Conservation (phyloP, 805 yeast species). For the Maudiozyma barnettii region DNA sequence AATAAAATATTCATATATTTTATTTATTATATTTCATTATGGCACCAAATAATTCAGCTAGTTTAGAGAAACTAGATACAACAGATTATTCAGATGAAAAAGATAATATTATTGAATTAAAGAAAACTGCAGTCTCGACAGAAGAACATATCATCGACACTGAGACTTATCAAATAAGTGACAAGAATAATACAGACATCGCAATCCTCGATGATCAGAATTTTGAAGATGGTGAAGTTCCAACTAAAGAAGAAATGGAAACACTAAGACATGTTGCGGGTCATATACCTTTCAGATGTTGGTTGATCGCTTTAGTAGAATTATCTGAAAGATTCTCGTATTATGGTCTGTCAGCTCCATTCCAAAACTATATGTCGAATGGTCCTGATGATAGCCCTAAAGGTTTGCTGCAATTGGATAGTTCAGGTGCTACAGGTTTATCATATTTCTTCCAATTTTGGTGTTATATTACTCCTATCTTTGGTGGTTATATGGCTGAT, state of each 20-base stretch:
- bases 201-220: constrained; percentile 49
- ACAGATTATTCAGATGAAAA: constrained; percentile 1
- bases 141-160: constrained; percentile 4
- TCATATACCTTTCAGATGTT: constrained; percentile 38
- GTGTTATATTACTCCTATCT: constrained; percentile 72
- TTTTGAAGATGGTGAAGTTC: constrained; percentile 56
- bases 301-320: constrained; percentile 57
- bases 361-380: constrained; percentile 71
- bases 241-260: constrained; percentile 25
- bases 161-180: constrained; percentile 3
- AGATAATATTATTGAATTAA: constrained; percentile 2
- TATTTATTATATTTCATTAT: not conserved
- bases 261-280: constrained; percentile 31
- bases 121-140: not conserved
- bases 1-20: no score
- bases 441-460: constrained; percentile 71
- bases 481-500: constrained; percentile 71
- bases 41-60: not conserved
- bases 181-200: not conserved
- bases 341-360: constrained; percentile 68
- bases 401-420: constrained; percentile 54
- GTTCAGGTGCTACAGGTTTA: constrained; percentile 59
- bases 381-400: constrained; percentile 32
- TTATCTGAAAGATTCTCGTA: constrained; percentile 74
- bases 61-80: not conserved